These are phyloP conservation scores for Sordariomycetes sp. DNA, from an alignment of 2,329 filamentous ascomycete species.

Conservation along the genomic window DNA sequence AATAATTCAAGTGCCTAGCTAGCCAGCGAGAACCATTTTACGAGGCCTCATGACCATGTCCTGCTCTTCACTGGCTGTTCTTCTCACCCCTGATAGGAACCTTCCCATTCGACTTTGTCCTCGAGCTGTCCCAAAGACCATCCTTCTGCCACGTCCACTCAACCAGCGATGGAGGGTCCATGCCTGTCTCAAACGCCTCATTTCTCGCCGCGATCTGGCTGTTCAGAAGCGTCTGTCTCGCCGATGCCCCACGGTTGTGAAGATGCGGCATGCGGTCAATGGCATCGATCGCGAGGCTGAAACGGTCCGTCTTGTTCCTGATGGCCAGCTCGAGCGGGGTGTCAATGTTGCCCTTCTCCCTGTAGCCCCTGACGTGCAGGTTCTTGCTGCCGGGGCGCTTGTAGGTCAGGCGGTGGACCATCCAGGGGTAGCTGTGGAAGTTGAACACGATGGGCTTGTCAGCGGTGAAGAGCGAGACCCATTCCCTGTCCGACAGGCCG, in stretches of 20 bases:
- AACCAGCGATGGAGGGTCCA: slow-evolving; percentile 58
- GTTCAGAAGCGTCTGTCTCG: slow-evolving; percentile 55
- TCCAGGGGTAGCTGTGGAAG: slow-evolving; percentile 77
- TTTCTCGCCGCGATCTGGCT: slow-evolving; percentile 54
- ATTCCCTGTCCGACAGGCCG: slow-evolving; percentile 58
- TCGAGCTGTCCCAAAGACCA: slow-evolving; percentile 24
- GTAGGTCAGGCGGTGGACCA: slow-evolving; percentile 69
- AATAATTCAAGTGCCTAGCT: no score
- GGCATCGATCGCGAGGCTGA: slow-evolving; percentile 67
- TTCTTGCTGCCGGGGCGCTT: slow-evolving; percentile 60
- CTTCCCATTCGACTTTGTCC: neutral
- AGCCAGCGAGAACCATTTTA: neutral
- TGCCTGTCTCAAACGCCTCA: slow-evolving; percentile 59
- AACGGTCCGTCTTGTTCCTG: slow-evolving; percentile 68
- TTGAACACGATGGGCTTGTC: slow-evolving; percentile 72
- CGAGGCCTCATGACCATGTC: no score
- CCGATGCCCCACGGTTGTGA: slow-evolving; percentile 52
- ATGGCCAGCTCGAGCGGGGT: slow-evolving; percentile 72
- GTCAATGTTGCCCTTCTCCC: slow-evolving; percentile 78
- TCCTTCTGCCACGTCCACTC: slow-evolving; percentile 57
- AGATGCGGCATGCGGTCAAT: slow-evolving; percentile 58
- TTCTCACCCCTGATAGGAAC: neutral
- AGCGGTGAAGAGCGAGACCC: slow-evolving; percentile 60
- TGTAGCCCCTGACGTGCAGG: slow-evolving; percentile 69
- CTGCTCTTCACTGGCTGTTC: neutral